Percentiles rank a stretch among this genome's conserved stretches.
Evolutionary conservation across 2,329 filamentous ascomycete genomes (phyloP).

Genomic region (Drechslerella stenobrocha): DNA sequence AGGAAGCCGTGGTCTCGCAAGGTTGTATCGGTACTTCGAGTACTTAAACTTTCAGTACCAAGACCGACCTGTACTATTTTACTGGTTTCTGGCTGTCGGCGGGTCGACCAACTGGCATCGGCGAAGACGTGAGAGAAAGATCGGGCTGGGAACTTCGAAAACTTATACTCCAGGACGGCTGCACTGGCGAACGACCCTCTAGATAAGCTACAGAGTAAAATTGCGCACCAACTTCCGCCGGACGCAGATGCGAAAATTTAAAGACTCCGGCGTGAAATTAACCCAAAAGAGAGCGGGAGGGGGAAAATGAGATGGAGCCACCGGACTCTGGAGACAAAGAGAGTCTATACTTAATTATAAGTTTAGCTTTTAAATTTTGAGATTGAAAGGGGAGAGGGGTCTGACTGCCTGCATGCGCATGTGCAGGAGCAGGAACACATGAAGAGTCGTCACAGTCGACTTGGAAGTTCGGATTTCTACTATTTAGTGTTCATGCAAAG

Average conservation of each 20-base stretch:
- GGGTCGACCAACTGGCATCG: constrained; percentile 31
- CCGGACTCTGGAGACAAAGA: not conserved
- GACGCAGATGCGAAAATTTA: not conserved
- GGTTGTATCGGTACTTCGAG: not conserved
- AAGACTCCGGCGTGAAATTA: constrained; percentile 1
- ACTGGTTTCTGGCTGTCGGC: not conserved
- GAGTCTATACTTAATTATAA: constrained; percentile 12
- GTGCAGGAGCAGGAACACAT: not conserved
- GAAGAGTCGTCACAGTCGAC: no score
- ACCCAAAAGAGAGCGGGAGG: constrained; percentile 25
- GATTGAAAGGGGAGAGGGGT: constrained; percentile 46
- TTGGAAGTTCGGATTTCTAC: not conserved
- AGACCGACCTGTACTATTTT: not conserved
- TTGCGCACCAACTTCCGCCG: constrained; percentile 1
- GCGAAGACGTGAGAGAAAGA: constrained; percentile 24
- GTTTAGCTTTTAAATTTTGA: constrained; percentile 30
- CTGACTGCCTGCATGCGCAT: constrained; percentile 46
- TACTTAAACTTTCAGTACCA: constrained; percentile 9
- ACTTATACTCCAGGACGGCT: constrained; percentile 6
- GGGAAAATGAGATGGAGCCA: constrained; percentile 22
- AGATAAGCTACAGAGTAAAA: constrained; percentile 38
- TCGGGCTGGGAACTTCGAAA: not conserved
- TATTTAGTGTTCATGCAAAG: constrained; percentile 29
- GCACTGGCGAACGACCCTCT: constrained; percentile 10
- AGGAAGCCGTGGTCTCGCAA: constrained; percentile 8